A percentile compares a stretch with the other conserved stretches of the same genome.
Conservation (phyloP, 1,139 yeast species). For the Pichia sorboxylosa region DNA sequence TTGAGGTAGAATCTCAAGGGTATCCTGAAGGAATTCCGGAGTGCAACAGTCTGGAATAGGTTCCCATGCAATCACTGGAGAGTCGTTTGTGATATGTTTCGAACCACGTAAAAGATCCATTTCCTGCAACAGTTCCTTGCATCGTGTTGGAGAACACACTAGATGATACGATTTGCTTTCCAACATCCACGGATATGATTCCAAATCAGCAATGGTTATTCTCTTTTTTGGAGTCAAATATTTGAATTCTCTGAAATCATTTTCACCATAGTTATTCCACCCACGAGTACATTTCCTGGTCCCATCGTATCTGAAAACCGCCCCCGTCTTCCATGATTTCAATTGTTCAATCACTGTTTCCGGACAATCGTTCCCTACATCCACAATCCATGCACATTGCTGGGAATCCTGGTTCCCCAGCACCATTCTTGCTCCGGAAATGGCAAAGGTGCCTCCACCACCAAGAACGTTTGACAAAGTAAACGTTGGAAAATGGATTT, state of each 20-base stretch:
- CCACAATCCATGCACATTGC: conserved; percentile 57
- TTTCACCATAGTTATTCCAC: conserved; percentile 56
- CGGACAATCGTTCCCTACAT: conserved; percentile 74
- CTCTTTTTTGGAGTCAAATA: conserved; percentile 54
- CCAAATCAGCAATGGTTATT: conserved; percentile 50
- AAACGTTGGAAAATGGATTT: conserved; percentile 47
- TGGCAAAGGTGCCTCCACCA: conserved; percentile 83
- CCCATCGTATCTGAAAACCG: conserved; percentile 39
- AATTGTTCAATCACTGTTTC: conserved; percentile 32
- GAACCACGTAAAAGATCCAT: not conserved
- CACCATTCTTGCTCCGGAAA: conserved; percentile 60
- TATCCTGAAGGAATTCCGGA: conserved; percentile 33
- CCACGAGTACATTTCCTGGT: conserved; percentile 67
- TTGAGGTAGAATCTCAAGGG: conserved; percentile 32
- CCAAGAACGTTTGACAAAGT: conserved; percentile 55
- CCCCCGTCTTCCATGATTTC: conserved; percentile 51
- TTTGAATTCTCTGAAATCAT: conserved; percentile 47
- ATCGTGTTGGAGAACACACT: conserved; percentile 61
- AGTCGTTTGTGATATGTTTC: not conserved
- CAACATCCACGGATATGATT: conserved; percentile 27
- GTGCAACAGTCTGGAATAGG: conserved; percentile 73
- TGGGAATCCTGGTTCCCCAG: conserved; percentile 27
- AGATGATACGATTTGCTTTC: conserved; percentile 50
- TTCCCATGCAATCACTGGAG: conserved; percentile 57
- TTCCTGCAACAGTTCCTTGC: conserved; percentile 17